Evolutionary conservation across 306 rosid species (phyloP).

Genomic region (Trichosanthes truncata): DNA sequence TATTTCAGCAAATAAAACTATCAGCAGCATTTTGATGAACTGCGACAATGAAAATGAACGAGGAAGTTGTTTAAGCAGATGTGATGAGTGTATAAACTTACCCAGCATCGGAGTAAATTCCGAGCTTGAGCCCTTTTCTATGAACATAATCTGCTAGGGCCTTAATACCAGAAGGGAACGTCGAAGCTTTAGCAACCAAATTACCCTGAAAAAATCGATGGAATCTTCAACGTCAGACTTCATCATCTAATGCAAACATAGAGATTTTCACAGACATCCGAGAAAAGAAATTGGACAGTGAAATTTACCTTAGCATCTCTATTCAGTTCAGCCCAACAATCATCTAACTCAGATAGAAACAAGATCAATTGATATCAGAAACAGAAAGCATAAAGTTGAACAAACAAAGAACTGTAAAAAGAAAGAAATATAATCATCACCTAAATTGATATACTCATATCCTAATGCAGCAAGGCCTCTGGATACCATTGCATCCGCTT

Average conservation of each 20-base stretch:
- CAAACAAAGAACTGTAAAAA: neutral
- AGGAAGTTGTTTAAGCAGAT: neutral
- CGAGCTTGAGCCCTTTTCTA: slow-evolving; percentile 55
- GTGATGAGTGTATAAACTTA: slow-evolving; percentile 4
- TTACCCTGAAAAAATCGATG: slow-evolving; percentile 31
- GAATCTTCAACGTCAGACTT: neutral
- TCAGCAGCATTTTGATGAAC: neutral
- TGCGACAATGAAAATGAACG: neutral
- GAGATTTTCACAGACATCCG: neutral
- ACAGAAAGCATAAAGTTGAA: neutral
- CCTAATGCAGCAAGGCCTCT: slow-evolving; percentile 60
- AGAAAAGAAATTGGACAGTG: neutral
- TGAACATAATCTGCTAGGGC: slow-evolving; percentile 74
- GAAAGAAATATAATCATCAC: slow-evolving; percentile 14
- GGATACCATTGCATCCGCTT: slow-evolving; percentile 75
- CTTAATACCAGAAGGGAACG: slow-evolving; percentile 70
- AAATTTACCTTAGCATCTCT: slow-evolving; percentile 45
- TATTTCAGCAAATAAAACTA: neutral
- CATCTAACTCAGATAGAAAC: slow-evolving; percentile 29
- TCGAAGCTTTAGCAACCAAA: slow-evolving; percentile 48
- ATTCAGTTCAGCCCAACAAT: slow-evolving; percentile 72
- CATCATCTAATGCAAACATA: neutral
- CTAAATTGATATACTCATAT: slow-evolving; percentile 56
- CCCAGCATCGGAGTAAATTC: slow-evolving; percentile 85
- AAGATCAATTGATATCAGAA: neutral